Percentiles rank a stretch among this genome's conserved stretches.
phyloP scores from a whole-genome alignment of 306 rosid species.

The Urtica urens region DNA sequence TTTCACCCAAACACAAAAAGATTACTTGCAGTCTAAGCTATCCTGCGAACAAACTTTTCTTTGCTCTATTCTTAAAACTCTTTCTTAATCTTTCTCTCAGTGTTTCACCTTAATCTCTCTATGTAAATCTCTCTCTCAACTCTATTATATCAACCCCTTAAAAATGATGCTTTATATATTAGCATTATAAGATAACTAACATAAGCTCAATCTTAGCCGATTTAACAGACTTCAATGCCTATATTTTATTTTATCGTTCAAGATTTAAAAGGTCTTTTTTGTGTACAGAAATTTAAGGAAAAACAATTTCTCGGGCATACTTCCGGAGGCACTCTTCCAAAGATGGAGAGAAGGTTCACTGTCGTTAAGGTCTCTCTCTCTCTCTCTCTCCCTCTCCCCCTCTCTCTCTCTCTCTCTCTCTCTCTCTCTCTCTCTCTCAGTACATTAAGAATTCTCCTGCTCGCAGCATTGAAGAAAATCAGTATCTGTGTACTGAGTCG shows the following conservation, averaged over 20 bases:
- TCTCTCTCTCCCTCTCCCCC: not conserved
- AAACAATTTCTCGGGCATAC: slow-evolving; percentile 30
- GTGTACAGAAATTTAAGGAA: slow-evolving; percentile 27
- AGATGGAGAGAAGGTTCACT: slow-evolving; percentile 21
- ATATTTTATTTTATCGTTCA: not conserved
- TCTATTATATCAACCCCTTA: too few species aligned
- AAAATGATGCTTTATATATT: too few species aligned
- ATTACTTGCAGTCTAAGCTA: too few species aligned
- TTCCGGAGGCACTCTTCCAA: slow-evolving; percentile 24
- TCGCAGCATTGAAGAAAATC: slow-evolving; percentile 34
- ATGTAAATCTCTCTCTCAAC: too few species aligned
- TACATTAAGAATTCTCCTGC: not conserved
- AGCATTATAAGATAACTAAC: too few species aligned
- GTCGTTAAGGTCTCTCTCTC: slow-evolving; percentile 27
- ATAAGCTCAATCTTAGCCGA: too few species aligned
- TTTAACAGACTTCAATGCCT: not conserved
- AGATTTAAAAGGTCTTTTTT: not conserved
- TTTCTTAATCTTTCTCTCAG: too few species aligned
- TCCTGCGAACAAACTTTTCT: too few species aligned
- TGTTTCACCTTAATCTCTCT: too few species aligned
- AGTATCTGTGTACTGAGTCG: slow-evolving; percentile 19
- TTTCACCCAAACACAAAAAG: too few species aligned
- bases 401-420: not conserved
- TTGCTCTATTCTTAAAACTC: too few species aligned
- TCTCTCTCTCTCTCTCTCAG: not conserved